Evolutionary conservation across 2,329 filamentous ascomycete species (phyloP), one percentile per base, ranked within the genome.

Genomic region (Botrytis elliptica): DNA sequence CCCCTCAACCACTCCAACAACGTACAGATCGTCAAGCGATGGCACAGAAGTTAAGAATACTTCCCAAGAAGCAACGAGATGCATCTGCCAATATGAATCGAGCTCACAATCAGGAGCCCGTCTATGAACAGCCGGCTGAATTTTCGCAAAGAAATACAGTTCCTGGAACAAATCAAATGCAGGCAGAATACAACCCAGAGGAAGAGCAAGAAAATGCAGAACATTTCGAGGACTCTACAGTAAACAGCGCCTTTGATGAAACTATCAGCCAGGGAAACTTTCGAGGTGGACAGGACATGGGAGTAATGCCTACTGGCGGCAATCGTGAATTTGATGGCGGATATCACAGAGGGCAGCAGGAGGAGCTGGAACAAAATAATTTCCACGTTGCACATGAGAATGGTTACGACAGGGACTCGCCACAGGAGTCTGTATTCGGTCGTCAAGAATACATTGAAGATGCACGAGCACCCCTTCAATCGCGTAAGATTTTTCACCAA

Each of bases 141-240:
- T 33, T 40, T 59, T 38, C 38, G 20, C 70, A 42, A 18, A 33
- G 36, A 44, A 40, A 40, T 36, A 40, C 70, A 36, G 46, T 55
- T 29, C 62, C 57, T 52, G 49, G n/a, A 42, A 46, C n/a, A 36
- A 33, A 67, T 6, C 44, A 38, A 67, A 40, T 33, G 10, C 33
- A 67, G n/a, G 9, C n/a, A 40, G 46, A 42, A 5, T n/a, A 72
- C 38, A n/a, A 16, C 46, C 62, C 33, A 16, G 55, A 71, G 16
- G 52, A 68, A 36, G 66, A 46, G 16, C 33, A 62, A 40, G 49
- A 70, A 20, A 40, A 71, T 14, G 42, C 6, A 10, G 57, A 71
- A 16, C 38, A 29, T 22, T 71, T 71, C 46, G 69, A 71, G 29
- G 46, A 40, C 33, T 66, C 64, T 63, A 73, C 71, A 62, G 49